phyloP scores from a whole-genome alignment of 805 yeast genomes.

The Tetrapisispora pingtungensis region DNA sequence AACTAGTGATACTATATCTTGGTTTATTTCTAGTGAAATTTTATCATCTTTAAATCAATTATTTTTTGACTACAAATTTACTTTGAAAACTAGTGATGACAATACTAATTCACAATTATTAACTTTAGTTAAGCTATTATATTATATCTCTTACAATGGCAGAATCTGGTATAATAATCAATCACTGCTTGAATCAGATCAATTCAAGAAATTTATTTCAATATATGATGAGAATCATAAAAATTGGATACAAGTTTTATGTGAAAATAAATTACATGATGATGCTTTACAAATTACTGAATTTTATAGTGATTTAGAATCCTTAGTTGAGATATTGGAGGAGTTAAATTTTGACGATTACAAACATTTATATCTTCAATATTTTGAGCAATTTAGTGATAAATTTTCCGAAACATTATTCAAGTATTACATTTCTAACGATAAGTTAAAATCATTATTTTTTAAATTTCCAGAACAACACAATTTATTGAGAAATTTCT shows the following conservation, averaged over 20 bases:
- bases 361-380: conserved; percentile 34
- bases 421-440: conserved; percentile 43
- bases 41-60: conserved; percentile 34
- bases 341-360: conserved; percentile 35
- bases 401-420: conserved; percentile 59
- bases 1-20: conserved; percentile 28
- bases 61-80: conserved; percentile 27
- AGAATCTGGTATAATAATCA: conserved; percentile 25
- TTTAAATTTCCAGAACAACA: conserved; percentile 46
- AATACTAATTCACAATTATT: conserved; percentile 16
- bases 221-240: conserved; percentile 21
- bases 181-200: conserved; percentile 2
- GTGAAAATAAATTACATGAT: conserved; percentile 38
- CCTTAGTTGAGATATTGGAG: conserved; percentile 41
- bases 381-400: conserved; percentile 54
- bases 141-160: conserved; percentile 31
- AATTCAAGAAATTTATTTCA: conserved; percentile 22
- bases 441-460: conserved; percentile 44
- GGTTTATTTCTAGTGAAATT: conserved; percentile 40
- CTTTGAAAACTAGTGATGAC: conserved; percentile 4
- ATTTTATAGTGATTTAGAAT: conserved; percentile 50
- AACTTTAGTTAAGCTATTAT: conserved; percentile 34
- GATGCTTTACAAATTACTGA: conserved; percentile 59
- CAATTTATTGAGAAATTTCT: conserved; percentile 41
- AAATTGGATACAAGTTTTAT: conserved; percentile 52